Percentiles rank a stretch among this genome's conserved stretches.
Evolutionary conservation across 1,284 basidiomycete genomes (phyloP).

Genomic region (Pseudozyma sp.): DNA sequence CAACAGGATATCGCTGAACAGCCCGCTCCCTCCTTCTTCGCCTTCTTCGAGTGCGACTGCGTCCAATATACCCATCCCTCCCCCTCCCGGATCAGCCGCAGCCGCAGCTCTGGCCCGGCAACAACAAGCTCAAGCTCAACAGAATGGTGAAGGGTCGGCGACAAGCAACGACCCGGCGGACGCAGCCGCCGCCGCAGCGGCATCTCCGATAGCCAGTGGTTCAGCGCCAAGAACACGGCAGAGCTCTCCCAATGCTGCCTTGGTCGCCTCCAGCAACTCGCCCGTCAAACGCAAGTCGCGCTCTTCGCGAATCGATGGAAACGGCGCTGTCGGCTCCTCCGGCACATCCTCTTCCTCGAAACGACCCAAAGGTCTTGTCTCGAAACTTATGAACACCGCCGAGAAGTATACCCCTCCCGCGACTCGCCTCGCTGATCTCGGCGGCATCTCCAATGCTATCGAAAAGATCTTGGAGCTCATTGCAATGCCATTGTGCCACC

Average conservation of each 20-base stretch:
- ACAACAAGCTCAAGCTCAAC: conserved; percentile 31
- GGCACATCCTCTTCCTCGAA: conserved; percentile 30
- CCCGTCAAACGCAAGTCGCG: conserved; percentile 59
- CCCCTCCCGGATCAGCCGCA: conserved; percentile 56
- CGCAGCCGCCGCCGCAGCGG: neutral
- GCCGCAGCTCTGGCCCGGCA: conserved; percentile 49
- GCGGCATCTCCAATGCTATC: conserved; percentile 85
- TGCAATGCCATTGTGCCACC: conserved; percentile 92
- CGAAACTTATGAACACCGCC: conserved; percentile 36
- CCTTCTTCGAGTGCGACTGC: conserved; percentile 20
- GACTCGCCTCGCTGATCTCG: conserved; percentile 83
- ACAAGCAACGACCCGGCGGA: conserved; percentile 6
- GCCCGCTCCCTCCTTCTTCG: conserved; percentile 36
- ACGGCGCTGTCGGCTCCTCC: conserved; percentile 15
- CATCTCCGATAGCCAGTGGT: conserved; percentile 25
- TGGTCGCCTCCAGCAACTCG: conserved; percentile 19
- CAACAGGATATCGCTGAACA: conserved; percentile 59
- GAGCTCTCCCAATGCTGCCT: conserved; percentile 26
- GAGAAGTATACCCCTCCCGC: conserved; percentile 71
- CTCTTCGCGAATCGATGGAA: conserved; percentile 38
- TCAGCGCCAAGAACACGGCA: conserved; percentile 47
- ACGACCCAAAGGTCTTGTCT: conserved; percentile 35
- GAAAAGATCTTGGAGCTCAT: conserved; percentile 95
- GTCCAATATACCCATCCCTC: conserved; percentile 46
- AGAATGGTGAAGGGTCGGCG: conserved; percentile 26